A percentile compares a stretch with the other conserved stretches of the same genome.
Conservation (phyloP, 768 basidiomycete genomes). For the Amanita rubescens region DNA sequence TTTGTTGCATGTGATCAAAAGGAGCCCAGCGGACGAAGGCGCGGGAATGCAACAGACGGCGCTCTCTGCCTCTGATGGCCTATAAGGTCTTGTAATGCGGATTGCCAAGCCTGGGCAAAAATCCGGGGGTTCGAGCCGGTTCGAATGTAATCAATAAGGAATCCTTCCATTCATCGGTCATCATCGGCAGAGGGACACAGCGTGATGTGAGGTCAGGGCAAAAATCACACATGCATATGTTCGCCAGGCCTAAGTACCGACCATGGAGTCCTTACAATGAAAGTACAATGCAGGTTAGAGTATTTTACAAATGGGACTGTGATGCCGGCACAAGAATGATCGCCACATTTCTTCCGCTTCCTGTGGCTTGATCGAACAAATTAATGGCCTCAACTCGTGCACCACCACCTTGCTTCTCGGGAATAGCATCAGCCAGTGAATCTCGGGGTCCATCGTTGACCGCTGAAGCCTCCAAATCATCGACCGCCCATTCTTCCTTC, state of each 20-base stretch:
- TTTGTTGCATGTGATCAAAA: not conserved
- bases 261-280: not conserved
- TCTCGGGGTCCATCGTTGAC: not conserved
- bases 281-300: not conserved
- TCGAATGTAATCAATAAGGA: not conserved
- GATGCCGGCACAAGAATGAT: slow-evolving; percentile 40
- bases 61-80: not conserved
- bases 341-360: slow-evolving; percentile 68
- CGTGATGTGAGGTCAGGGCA: not conserved
- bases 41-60: not conserved
- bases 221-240: not conserved
- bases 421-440: not conserved
- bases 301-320: not conserved
- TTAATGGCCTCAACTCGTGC: slow-evolving; percentile 42
- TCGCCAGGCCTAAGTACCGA: not conserved
- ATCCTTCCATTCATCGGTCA: slow-evolving; percentile 2
- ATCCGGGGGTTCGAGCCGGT: not conserved
- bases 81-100: not conserved
- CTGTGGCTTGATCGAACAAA: slow-evolving; percentile 64
- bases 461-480: not conserved
- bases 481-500: slow-evolving; percentile 26
- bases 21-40: not conserved
- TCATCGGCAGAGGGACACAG: not conserved
- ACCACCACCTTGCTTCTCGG: slow-evolving; percentile 4
- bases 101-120: not conserved